Evolutionary conservation across 116 monocot genomes (phyloP), one percentile per base, ranked within the genome.

Genomic region (Trichopus zeylanicus): DNA sequence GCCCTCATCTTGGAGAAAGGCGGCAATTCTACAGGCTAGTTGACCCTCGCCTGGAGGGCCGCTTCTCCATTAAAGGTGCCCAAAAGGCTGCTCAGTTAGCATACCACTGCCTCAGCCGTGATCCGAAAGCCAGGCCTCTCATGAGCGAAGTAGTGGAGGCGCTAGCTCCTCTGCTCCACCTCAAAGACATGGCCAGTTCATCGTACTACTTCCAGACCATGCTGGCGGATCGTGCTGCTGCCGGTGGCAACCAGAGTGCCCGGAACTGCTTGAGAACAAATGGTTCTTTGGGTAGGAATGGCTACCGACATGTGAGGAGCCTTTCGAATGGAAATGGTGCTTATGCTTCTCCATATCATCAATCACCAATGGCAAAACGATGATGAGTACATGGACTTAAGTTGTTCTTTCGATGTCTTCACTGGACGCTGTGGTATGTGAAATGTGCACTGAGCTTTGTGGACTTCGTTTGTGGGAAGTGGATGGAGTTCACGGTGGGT

Each of bases 61-160:
- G 62, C 19, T 79, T 79, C 70, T 79, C 79, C 31, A 48, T 79
- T 26, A 79, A 74, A 56, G 79, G 74, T 30, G 79, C 74, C 3
- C 65, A 73, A 12, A 69, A 66, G 24, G 56, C 58, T 2, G 60
- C 79, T 3, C 70, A 62, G 37, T 7, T 79, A 16, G 73, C 66
- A 19, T 74, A 79, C 7, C 69, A 51, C 39, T 79, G 79, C 61
- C 61, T 79, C 16, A 26, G 57, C 28, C 65, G 79, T 11, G 74
- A 79, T 30, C 56, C 79, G n/a, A 79, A 79, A 49, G 65, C 52
- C 8, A 69, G 79, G 22, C 79, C 79, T 26, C 66, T 74, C 7
- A 79, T 79, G 79, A 79, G 79, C 22, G 74, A 70, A 38, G 74
- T 79, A 10, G 79, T 79, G 26, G 62, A 62, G 58, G 62, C 48